These are phyloP conservation scores for Calonectria hawksworthii DNA, from an alignment of 2,329 filamentous ascomycete species.

Conservation along the genomic window DNA sequence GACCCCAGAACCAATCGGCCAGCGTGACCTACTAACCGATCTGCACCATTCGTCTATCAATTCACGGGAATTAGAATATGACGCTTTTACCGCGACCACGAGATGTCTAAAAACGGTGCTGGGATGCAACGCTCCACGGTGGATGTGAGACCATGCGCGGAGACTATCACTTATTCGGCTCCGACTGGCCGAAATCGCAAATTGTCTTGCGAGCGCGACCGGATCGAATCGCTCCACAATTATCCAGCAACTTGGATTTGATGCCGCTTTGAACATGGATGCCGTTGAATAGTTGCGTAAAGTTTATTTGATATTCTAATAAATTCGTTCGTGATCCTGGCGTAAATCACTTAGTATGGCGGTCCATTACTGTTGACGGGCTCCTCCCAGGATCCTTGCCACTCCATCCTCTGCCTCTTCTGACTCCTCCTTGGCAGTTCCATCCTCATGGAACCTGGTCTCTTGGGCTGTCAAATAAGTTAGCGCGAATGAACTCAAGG, in stretches of 20 bases:
- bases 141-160: constrained; percentile 4
- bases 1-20: constrained; percentile 19
- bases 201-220: not conserved
- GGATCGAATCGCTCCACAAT: constrained; percentile 13
- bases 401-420: constrained; percentile 39
- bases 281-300: constrained; percentile 7
- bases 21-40: not conserved
- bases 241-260: not conserved
- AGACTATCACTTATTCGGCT: constrained; percentile 6
- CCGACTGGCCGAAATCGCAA: constrained; percentile 27
- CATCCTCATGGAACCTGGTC: constrained; percentile 66
- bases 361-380: not conserved
- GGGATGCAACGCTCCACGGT: not conserved
- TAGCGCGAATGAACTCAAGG: constrained; percentile 15
- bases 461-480: constrained; percentile 68
- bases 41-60: constrained; percentile 18
- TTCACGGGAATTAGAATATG: not conserved
- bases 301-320: constrained; percentile 26
- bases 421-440: constrained; percentile 54
- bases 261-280: constrained; percentile 2
- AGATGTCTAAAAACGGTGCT: not conserved
- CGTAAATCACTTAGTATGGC: not conserved
- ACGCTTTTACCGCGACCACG: not conserved
- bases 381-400: not conserved
- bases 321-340: constrained; percentile 1